Evolutionary conservation across 225 moss, liverwort and hornwort species (phyloP).

Genomic region (Neckera pumila): DNA sequence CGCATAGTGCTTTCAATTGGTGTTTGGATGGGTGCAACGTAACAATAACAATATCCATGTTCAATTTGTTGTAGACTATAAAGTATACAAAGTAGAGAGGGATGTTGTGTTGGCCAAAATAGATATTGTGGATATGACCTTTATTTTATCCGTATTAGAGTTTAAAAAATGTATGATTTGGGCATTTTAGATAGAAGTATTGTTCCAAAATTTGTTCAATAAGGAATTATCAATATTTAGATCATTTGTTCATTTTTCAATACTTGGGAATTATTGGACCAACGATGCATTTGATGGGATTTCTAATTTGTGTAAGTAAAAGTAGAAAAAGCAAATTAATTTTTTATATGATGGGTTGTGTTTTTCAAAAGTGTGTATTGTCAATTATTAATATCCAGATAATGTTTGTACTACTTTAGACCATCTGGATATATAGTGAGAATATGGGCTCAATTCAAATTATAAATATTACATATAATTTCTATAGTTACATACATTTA

Average conservation of each 20-base stretch:
- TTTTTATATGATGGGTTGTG: background rate
- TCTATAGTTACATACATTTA: too few relatives aligned
- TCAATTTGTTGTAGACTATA: background rate
- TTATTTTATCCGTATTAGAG: fast-evolving
- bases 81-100: fast-evolving
- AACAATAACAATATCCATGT: background rate
- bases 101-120: background rate
- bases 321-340: background rate
- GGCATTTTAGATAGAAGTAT: fast-evolving
- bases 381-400: too few relatives aligned
- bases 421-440: too few relatives aligned
- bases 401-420: too few relatives aligned
- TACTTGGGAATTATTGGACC: background rate
- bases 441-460: too few relatives aligned
- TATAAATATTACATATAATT: too few relatives aligned
- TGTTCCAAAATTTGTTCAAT: background rate
- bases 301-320: background rate
- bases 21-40: background rate
- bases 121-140: fast-evolving
- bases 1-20: background rate
- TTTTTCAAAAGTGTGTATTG: too few relatives aligned
- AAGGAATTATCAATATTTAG: background rate
- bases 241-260: background rate
- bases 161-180: background rate
- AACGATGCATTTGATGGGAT: background rate